Evolutionary conservation across 768 basidiomycete genomes (phyloP), one percentile per base, ranked within the genome.

Genomic region (Mycena olivaceomarginata): DNA sequence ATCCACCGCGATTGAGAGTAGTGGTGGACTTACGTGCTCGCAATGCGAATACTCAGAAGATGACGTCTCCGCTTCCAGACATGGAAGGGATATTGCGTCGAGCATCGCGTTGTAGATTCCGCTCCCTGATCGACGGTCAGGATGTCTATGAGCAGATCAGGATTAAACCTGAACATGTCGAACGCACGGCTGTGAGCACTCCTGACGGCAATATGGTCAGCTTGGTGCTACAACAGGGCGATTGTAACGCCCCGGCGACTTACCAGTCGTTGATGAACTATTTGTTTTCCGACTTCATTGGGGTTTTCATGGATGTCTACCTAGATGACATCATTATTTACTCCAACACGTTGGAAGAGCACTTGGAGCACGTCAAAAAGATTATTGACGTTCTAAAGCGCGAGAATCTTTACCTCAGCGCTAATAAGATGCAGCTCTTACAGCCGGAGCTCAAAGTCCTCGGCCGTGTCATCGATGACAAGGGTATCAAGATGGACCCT

Each of bases 311-410:
- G 63, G 83, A 87, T 46, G 78, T 86, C 3, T 51, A 72, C 4
- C 65, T 80, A 1, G 82, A 89, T 9, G 81, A 90, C 11, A 82
- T 90, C 37, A 79, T 89, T 15, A 84, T 90, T n/a, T 89, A 84
- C 76, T 90, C 88, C 1, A 60, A 88, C 16, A 79, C 85, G 0
- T 20, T 87, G 0, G 85, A 83, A 15, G 85, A 87, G 15, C 88
- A 89, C 66, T 59, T 82, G 5, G 20, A 74, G 7, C 81, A 89
- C 79, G 82, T 48, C 67, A 31, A 31, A 31, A 31, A 3, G 3
- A 31, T 31, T 31, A 31, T 31, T 31, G 31, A 31, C 3, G 31
- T 31, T 1, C 31, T 31, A 3, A 31, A 31, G 31, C 31, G 31
- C 31, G 31, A 31, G 31, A 31, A 1, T 31, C 31, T 31, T 1